Evolutionary conservation across 2,329 filamentous ascomycete genomes (phyloP), one percentile per base, ranked within the genome.

Genomic region (Uncinocarpus reesii): DNA sequence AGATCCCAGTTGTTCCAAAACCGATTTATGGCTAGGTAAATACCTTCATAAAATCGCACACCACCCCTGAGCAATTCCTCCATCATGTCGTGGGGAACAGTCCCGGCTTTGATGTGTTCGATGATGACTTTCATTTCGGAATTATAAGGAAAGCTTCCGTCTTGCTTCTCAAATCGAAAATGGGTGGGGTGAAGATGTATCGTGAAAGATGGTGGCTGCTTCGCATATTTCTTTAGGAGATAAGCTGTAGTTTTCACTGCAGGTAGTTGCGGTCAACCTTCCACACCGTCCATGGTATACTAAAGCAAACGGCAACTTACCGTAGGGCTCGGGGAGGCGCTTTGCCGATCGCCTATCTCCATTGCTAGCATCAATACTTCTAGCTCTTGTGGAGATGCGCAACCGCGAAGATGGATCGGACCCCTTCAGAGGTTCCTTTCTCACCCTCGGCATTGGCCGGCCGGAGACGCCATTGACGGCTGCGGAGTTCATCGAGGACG

Each of bases 141-240:
- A 59, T 86, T 86, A 66, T 96, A 96, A 4, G 79, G 77, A 58
- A 95, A 95, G 62, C 85, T 90, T 60, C 89, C 86, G 65, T 95
- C 88, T 66, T 95, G 90, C 58, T 88, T 81, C 57, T 96, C 90
- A 68, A 98, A 94, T 50, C 84, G 80, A 62, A 95, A 96, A 66
- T 95, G 83, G 3, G 78, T 87, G 7, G 81, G 76, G 62, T 95
- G 82, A 26, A 98, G 72, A 63, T 95, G 89, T 20, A 98, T 73
- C 43, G 90, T 80, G 20, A 98, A 72, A 3, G 90, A 96, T 0
- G 92, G 89, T 7, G 82, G 79, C 43, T 75, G 75, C 59, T 76
- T 79, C 34, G 72, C 74, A 66, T 83, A 88, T 67, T 89, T 94
- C 58, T 78, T 81, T n/a, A 96, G 73, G 41, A 96, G 87, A 58